A percentile compares a stretch with the other conserved stretches of the same genome.
Evolutionary conservation across 139 green algal species (phyloP).

Genomic region (Picochlorum sp.): DNA sequence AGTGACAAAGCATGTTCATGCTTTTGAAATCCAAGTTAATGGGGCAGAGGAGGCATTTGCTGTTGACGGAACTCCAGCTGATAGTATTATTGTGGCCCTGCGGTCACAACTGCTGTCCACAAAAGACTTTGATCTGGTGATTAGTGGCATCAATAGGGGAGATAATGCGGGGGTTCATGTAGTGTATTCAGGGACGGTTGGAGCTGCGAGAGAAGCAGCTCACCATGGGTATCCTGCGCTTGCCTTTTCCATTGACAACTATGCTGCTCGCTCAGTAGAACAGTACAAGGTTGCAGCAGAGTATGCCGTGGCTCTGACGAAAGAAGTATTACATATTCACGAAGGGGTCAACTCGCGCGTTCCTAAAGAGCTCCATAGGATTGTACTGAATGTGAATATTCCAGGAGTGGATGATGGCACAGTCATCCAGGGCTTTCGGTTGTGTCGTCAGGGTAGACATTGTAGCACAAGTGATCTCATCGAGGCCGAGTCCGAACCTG

Average conservation of each 20-base stretch:
- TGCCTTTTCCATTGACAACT: conserved; percentile 58
- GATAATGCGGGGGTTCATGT: conserved; percentile 75
- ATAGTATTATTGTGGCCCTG: conserved; percentile 49
- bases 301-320: conserved; percentile 32
- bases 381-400: conserved; percentile 53
- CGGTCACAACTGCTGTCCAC: conserved; percentile 28
- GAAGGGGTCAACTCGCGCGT: background rate
- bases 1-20: conserved; percentile 32
- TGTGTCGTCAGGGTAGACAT: conserved; percentile 30
- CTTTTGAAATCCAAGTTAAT: conserved; percentile 21
- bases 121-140: conserved; percentile 36
- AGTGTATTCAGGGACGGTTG: conserved; percentile 69
- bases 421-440: background rate
- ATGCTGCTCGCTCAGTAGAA: conserved; percentile 36
- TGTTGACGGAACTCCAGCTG: conserved; percentile 39
- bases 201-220: conserved; percentile 57
- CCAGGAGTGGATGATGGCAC: conserved; percentile 8
- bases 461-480: conserved; percentile 44
- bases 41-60: conserved; percentile 17
- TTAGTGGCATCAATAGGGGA: conserved; percentile 68
- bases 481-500: conserved; percentile 19
- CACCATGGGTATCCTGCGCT: conserved; percentile 57
- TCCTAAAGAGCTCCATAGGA: conserved; percentile 9
- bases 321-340: conserved; percentile 34
- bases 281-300: conserved; percentile 41